These are phyloP conservation scores for Pyrenopolyporus hunteri DNA, from an alignment of 495 filamentous ascomycete genomes.

Conservation along the genomic window DNA sequence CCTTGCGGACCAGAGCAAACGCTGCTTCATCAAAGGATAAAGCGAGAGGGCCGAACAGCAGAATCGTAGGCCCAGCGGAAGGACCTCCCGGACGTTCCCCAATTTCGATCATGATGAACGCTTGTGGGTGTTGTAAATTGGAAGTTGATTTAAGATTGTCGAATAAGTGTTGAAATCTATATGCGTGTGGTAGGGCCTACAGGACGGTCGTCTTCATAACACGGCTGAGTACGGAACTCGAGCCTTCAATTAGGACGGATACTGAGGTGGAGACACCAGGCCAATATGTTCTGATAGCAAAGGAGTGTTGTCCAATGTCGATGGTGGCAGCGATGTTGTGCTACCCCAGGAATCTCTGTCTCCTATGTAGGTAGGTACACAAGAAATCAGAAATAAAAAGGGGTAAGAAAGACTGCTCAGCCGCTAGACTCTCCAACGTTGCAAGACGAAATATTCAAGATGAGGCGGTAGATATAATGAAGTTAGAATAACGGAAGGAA, in stretches of 20 bases:
- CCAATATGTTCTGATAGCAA: constrained; percentile 1
- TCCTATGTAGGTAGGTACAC: neutral
- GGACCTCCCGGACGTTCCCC: constrained; percentile 20
- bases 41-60: constrained; percentile 43
- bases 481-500: neutral
- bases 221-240: neutral
- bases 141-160: constrained; percentile 23
- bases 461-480: constrained; percentile 18
- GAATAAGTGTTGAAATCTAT: constrained; percentile 29
- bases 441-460: neutral
- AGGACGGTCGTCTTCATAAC: constrained; percentile 13
- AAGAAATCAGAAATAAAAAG: neutral
- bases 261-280: neutral
- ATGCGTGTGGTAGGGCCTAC: constrained; percentile 5
- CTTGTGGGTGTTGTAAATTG: constrained; percentile 2
- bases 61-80: constrained; percentile 13
- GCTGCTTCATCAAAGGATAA: constrained; percentile 44
- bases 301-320: constrained; percentile 6
- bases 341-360: constrained; percentile 10
- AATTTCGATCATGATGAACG: constrained; percentile 18
- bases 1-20: constrained; percentile 38
- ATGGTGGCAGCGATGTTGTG: neutral
- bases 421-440: neutral
- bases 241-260: neutral
- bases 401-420: constrained; percentile 2